phyloP scores from a whole-genome alignment of 2,329 filamentous ascomycete genomes.

The Leptographium procerum region DNA sequence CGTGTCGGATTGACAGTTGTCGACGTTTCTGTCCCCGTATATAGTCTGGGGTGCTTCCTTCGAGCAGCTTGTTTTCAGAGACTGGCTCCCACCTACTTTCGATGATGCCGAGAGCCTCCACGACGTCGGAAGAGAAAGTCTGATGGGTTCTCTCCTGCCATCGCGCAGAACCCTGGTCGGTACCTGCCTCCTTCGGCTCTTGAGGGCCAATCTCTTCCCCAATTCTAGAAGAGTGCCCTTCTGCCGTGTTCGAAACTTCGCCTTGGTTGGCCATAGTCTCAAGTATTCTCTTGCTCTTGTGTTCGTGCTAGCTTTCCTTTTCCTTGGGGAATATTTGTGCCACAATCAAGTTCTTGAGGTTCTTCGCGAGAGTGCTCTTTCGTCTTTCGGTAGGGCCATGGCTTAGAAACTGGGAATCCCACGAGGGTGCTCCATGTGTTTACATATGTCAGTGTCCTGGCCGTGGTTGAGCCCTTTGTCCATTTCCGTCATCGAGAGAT shows the following conservation, averaged over 20 bases:
- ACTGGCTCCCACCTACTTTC: constrained; percentile 10
- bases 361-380: neutral
- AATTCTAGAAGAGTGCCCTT: neutral
- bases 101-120: constrained; percentile 4
- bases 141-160: neutral
- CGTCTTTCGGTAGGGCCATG: neutral
- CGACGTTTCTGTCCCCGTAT: neutral
- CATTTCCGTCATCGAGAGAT: neutral
- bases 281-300: neutral
- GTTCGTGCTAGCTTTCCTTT: neutral
- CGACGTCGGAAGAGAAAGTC: neutral
- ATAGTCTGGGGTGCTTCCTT: neutral
- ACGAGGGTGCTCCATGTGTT: no score
- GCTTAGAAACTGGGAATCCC: neutral
- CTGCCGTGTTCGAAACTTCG: neutral
- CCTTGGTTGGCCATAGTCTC: neutral
- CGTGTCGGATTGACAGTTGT: neutral
- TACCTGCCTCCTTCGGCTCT: no score
- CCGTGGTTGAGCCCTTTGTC: neutral
- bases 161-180: neutral
- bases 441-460: neutral
- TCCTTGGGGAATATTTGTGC: neutral
- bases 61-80: neutral
- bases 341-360: neutral
- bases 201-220: neutral